Base-by-base conservation (phyloP, 768 basidiomycete species). In the Macrolepiota fuliginosa region DNA sequence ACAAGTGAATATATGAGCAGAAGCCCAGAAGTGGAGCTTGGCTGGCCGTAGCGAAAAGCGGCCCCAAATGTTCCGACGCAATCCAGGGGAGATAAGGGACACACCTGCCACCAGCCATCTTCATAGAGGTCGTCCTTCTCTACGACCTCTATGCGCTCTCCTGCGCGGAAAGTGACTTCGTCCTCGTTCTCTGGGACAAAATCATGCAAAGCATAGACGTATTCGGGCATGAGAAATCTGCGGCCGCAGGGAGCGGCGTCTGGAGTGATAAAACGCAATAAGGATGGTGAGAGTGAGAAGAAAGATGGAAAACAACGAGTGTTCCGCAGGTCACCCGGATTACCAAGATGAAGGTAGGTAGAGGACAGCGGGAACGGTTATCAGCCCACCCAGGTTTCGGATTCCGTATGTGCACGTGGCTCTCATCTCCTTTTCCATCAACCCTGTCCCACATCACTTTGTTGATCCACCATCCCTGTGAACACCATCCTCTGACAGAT, bases 121-220 rank as follows among this genome's bases (percentile, higher is more conserved):
- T 85, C 85, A 71, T 92, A 98, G 61, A 85, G 75, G 65, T 98
- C 97, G 70, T 98, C 97, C 76, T 86, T 92, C 78, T 98, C 96
- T 45, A 98, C 61, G 29, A 99, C 87, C 69, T 92, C 89, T 66
- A 98, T 93, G 59, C 84, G 80, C 66, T 98, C 94, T 1, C 96
- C 96, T 3, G 87, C 88, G 46, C 76, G 80, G 71, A 98, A 97
- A 0, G 86, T 68, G 40, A 98, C 83, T 75, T 99, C 97, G 74
- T 99, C 97, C 55, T 92, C 91, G 73, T 98, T 86, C 77, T 99
- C 95, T 2, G 97, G 96, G 3, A 76, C 68, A 67, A 98, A 98
- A 67, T 90, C 89, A 71, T 96, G 93, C 13, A 93, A 77, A 1
- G 91, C 94, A 68, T 91, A 94, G 56, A 95, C 92, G 77, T 90